Percentiles rank a stretch among this genome's conserved stretches.
phyloP scores from a whole-genome alignment of 805 yeast genomes.

The Tetrapisispora iriomotensis region DNA sequence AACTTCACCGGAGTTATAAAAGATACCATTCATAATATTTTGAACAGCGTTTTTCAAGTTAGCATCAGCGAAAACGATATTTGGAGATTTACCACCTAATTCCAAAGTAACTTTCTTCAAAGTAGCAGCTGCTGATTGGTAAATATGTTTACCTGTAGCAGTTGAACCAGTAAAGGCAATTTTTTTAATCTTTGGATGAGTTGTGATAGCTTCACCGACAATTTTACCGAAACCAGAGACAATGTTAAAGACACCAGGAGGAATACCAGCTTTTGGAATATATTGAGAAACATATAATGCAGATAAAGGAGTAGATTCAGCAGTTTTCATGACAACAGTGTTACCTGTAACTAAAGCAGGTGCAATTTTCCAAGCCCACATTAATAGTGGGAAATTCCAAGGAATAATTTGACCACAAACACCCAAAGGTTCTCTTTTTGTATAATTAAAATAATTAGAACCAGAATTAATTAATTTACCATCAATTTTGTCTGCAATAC shows the following conservation, averaged over 20 bases:
- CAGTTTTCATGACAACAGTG: constrained; percentile 75
- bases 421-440: constrained; percentile 76
- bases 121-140: constrained; percentile 59
- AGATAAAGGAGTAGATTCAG: constrained; percentile 80
- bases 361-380: constrained; percentile 81
- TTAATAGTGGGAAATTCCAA: constrained; percentile 87
- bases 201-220: constrained; percentile 62
- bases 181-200: constrained; percentile 62
- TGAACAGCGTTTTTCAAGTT: constrained; percentile 56
- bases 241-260: constrained; percentile 72
- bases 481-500: constrained; percentile 61
- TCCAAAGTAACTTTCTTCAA: constrained; percentile 77
- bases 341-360: constrained; percentile 84
- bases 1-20: constrained; percentile 85
- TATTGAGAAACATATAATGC: constrained; percentile 60
- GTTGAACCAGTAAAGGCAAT: constrained; percentile 88
- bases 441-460: constrained; percentile 49
- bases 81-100: constrained; percentile 87
- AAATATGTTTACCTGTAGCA: constrained; percentile 66
- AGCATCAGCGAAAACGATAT: constrained; percentile 71
- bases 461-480: constrained; percentile 57
- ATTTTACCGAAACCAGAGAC: constrained; percentile 72
- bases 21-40: constrained; percentile 63
- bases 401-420: constrained; percentile 86
- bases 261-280: constrained; percentile 68